Percentiles rank a stretch among this genome's conserved stretches.
These are phyloP conservation scores for Leccinellum luteum DNA, from an alignment of 768 basidiomycete genomes.

Conservation along the genomic window DNA sequence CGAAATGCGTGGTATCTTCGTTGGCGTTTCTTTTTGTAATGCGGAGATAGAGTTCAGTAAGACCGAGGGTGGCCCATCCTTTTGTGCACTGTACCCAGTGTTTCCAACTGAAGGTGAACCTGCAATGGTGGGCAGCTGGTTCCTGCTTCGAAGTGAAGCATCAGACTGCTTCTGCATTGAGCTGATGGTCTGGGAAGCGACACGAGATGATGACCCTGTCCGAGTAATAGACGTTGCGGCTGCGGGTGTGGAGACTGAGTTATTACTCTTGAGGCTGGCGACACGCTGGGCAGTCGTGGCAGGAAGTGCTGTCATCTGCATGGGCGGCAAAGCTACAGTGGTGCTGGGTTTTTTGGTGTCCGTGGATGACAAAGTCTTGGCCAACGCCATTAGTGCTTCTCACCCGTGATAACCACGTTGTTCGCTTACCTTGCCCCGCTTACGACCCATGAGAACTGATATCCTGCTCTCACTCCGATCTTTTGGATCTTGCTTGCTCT, in stretches of 20 bases:
- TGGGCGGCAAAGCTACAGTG: slow-evolving; percentile 76
- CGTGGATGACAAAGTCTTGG: slow-evolving; percentile 77
- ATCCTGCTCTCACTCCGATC: slow-evolving; percentile 89
- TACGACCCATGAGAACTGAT: slow-evolving; percentile 82
- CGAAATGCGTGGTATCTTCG: slow-evolving; percentile 92
- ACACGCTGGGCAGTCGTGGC: slow-evolving; percentile 81
- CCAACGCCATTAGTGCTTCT: slow-evolving; percentile 10
- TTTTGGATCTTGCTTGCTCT: slow-evolving; percentile 72
- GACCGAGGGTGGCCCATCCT: slow-evolving; percentile 56
- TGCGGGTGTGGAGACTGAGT: slow-evolving; percentile 43
- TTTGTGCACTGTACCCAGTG: slow-evolving; percentile 47
- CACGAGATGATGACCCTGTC: slow-evolving; percentile 52
- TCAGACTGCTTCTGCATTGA: slow-evolving; percentile 89
- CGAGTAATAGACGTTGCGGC: slow-evolving; percentile 40
- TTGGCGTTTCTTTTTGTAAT: slow-evolving; percentile 79
- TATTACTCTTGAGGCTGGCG: slow-evolving; percentile 68
- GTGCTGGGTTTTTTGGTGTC: slow-evolving; percentile 75
- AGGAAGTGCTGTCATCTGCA: slow-evolving; percentile 86
- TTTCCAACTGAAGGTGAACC: slow-evolving; percentile 89
- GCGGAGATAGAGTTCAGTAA: slow-evolving; percentile 49
- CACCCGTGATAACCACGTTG: background rate
- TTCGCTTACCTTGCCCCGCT: slow-evolving; percentile 81
- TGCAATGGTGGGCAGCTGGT: slow-evolving; percentile 85
- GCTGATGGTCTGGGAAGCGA: slow-evolving; percentile 80
- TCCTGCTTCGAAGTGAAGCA: slow-evolving; percentile 70